Evolutionary conservation across 164 flowering plant genomes (phyloP).

Genomic region (Vitis labrusca): DNA sequence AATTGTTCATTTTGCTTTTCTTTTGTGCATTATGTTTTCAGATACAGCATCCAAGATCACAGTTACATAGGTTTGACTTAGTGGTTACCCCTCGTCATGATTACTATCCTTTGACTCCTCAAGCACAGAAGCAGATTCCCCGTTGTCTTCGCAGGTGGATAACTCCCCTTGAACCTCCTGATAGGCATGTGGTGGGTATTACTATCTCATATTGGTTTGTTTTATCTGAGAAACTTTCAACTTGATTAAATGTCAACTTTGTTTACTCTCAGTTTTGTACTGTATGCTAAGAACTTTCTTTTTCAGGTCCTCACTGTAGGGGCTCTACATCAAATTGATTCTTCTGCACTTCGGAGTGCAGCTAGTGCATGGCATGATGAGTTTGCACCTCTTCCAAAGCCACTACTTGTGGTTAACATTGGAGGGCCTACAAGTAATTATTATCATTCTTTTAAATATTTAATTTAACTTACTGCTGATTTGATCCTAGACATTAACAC

Average conservation of each 20-base stretch:
- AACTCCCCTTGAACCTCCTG: conserved; percentile 90
- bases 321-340: conserved; percentile 89
- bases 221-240: neutral
- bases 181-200: conserved; percentile 65
- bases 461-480: neutral
- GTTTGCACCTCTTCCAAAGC: conserved; percentile 85
- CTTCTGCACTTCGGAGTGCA: conserved; percentile 70
- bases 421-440: conserved; percentile 89
- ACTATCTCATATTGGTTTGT: neutral
- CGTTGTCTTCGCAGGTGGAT: conserved; percentile 75
- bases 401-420: conserved; percentile 84
- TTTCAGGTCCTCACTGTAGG: conserved; percentile 82
- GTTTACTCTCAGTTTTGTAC: neutral
- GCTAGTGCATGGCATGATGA: conserved; percentile 92
- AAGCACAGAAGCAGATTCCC: conserved; percentile 81
- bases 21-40: conserved; percentile 24
- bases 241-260: neutral
- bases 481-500: too few relatives aligned
- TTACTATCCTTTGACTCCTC: conserved; percentile 85
- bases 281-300: conserved; percentile 7
- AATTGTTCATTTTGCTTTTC: neutral
- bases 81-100: conserved; percentile 92
- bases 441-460: conserved; percentile 1
- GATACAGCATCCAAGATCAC: conserved; percentile 94
- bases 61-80: conserved; percentile 83